phyloP scores from a whole-genome alignment of 2,329 filamentous ascomycete species.

The Tolypocladium album region DNA sequence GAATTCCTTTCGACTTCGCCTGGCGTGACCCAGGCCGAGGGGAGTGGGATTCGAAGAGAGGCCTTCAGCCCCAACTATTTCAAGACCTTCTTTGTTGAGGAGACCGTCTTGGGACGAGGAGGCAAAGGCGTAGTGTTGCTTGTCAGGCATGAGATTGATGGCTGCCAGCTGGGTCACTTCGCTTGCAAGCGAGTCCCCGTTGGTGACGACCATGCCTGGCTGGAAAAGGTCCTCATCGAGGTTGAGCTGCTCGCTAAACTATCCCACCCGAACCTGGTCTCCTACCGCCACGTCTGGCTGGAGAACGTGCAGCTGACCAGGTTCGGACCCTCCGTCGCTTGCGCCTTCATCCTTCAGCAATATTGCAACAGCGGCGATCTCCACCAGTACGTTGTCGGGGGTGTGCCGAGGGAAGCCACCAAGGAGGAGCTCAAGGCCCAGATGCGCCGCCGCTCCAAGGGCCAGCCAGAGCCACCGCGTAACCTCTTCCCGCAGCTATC shows the following conservation, averaged over 20 bases:
- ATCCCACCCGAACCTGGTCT: constrained; percentile 89
- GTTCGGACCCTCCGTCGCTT: constrained; percentile 86
- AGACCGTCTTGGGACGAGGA: constrained; percentile 74
- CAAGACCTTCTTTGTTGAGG: constrained; percentile 82
- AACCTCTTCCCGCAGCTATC: constrained; percentile 40
- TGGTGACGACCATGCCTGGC: constrained; percentile 86
- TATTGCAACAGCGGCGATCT: constrained; percentile 94
- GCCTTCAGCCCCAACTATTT: constrained; percentile 94
- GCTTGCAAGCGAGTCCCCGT: constrained; percentile 97
- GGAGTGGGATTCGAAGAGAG: constrained; percentile 67
- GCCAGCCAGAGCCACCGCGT: constrained; percentile 53
- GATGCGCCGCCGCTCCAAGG: constrained; percentile 71
- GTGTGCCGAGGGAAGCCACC: constrained; percentile 50
- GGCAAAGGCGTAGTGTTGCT: constrained; percentile 91
- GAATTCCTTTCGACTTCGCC: constrained; percentile 46
- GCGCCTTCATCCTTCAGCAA: constrained; percentile 93
- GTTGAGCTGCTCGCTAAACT: constrained; percentile 87
- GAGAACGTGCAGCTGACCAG: constrained; percentile 76
- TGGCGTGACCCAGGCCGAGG: constrained; percentile 33
- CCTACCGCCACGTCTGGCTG: constrained; percentile 94
- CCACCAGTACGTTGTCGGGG: constrained; percentile 73
- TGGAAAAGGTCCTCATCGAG: constrained; percentile 87
- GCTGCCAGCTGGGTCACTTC: constrained; percentile 79
- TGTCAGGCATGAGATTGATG: constrained; percentile 87
- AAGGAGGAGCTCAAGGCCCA: constrained; percentile 84